Conservation (phyloP, 441 rosid genomes). For the Adansonia gregorii region DNA sequence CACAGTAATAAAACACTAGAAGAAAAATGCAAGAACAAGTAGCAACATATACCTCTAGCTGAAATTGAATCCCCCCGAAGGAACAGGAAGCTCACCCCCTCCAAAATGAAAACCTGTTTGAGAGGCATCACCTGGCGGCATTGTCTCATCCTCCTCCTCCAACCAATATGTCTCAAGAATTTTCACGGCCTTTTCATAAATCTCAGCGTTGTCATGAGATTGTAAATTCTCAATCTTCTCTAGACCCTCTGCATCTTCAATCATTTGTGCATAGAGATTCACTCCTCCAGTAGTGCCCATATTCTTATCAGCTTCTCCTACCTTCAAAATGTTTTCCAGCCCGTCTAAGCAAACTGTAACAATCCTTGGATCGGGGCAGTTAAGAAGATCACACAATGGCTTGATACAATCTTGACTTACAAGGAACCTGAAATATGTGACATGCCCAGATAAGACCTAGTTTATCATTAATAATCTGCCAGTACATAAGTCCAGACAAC, state of each 20-base stretch:
- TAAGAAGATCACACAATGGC: slow-evolving; percentile 90
- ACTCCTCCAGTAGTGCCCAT: slow-evolving; percentile 53
- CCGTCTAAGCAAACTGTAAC: slow-evolving; percentile 85
- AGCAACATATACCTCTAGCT: slow-evolving; percentile 51
- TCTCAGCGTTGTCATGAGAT: slow-evolving; percentile 56
- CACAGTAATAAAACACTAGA: background rate
- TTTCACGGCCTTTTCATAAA: slow-evolving; percentile 63
- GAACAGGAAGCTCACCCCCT: slow-evolving; percentile 59
- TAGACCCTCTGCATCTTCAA: slow-evolving; percentile 81
- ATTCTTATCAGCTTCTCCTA: slow-evolving; percentile 76
- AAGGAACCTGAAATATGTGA: slow-evolving; percentile 50
- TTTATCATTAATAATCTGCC: background rate
- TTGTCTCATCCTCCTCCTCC: slow-evolving; percentile 75
- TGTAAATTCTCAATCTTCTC: slow-evolving; percentile 82
- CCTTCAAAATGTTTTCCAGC: slow-evolving; percentile 85
- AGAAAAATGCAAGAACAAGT: background rate
- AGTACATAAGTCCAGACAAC: background rate
- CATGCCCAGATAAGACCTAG: slow-evolving; percentile 3
- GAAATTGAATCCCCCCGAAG: slow-evolving; percentile 88
- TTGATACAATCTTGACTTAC: slow-evolving; percentile 80
- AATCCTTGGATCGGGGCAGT: slow-evolving; percentile 91
- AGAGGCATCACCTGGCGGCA: slow-evolving; percentile 64
- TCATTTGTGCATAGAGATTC: slow-evolving; percentile 73
- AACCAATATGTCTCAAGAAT: slow-evolving; percentile 84
- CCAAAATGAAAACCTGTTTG: slow-evolving; percentile 69